Evolutionary conservation across 352 stramenopile genomes (phyloP), one percentile per base, ranked within the genome.

Genomic region (Pythium chondricola): DNA sequence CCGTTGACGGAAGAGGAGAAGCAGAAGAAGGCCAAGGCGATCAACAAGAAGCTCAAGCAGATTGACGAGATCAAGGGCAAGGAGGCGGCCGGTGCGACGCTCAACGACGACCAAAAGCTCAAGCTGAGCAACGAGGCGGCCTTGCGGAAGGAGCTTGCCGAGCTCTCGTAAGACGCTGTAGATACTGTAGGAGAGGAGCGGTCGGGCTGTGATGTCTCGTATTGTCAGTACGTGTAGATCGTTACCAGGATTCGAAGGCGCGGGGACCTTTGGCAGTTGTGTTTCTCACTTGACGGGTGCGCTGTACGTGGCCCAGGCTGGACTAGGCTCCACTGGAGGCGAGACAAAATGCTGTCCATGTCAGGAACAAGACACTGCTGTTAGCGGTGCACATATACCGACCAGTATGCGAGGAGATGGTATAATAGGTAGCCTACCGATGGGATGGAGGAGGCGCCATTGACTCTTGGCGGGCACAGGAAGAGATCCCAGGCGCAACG

Each of bases 1-100:
- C 65, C 68, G 24, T 53, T 93, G 44, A 86, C 76, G 22, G 46
- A 67, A 4, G 79, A 90, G 33, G 79, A 93, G 55, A 93, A 89
- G 56, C 75, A 85, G 43, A 93, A 93, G 63, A 90, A 89, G 52
- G 62, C 83, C 44, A 93, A 93, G 67, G 61, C 58, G 8, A 56
- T 93, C 49, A 65, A 76, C 52, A 93, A 93, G 65, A 93, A 92
- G 58, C 66, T 93, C 43, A 93, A 93, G 67, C 83, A 93, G 61
- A 93, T 93, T 45, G 74, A 90, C 52, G 54, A 67, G 31, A 76
- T 92, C 55, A 93, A 93, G 66, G 70, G 69, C 10, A 91, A 92
- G 65, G 65, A 74, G 37, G 70, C 74, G 14, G 61, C 52, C 13
- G 83, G 83, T n/a, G 76, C 87, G 25, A 71, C 65, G 26, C 65